These are phyloP conservation scores for Xylaria sp. DNA, from an alignment of 2,329 filamentous ascomycete genomes.

Conservation along the genomic window DNA sequence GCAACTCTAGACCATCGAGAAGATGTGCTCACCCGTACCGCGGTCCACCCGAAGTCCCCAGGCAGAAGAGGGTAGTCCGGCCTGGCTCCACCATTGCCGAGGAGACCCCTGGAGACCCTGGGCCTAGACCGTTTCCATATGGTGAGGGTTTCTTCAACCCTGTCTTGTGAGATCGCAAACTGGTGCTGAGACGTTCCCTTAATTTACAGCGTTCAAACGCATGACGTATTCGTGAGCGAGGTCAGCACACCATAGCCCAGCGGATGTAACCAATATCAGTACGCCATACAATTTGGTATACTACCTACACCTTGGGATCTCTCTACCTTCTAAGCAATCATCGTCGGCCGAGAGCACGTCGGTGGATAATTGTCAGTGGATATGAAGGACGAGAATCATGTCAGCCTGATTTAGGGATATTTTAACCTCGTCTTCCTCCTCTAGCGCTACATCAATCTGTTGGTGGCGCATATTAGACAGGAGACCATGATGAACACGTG, in stretches of 20 bases:
- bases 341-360: background rate
- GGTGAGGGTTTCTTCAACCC: conserved; percentile 9
- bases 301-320: background rate
- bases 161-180: conserved; percentile 4
- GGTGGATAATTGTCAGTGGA: background rate
- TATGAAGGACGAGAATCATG: background rate
- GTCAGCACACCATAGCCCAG: background rate
- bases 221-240: background rate
- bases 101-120: conserved; percentile 12
- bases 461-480: background rate
- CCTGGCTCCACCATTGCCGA: conserved; percentile 20
- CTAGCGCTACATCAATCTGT: background rate
- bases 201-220: background rate
- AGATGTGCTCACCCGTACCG: background rate
- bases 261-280: background rate
- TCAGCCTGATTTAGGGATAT: background rate
- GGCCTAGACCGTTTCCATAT: conserved; percentile 26
- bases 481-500: conserved; percentile 16
- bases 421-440: background rate
- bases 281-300: background rate
- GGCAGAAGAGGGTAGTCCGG: conserved; percentile 1
- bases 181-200: background rate
- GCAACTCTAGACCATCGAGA: conserved; percentile 10
- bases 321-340: background rate
- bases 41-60: background rate